Evolutionary conservation across 2,329 filamentous ascomycete genomes (phyloP).

Genomic region (Colletotrichum falcatum): DNA sequence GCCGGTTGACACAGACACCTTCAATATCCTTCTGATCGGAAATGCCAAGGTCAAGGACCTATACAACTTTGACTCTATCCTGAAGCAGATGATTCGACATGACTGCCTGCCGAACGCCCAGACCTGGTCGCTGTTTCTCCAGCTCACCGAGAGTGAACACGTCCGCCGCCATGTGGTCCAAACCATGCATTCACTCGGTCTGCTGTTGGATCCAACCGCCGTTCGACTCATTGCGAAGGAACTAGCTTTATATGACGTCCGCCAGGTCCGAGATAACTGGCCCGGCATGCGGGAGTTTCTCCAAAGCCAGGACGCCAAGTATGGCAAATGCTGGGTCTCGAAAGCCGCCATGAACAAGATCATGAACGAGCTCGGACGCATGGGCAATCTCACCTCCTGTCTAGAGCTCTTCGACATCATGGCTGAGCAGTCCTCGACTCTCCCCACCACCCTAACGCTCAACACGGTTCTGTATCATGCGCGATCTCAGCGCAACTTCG

Average conservation of each 20-base stretch:
- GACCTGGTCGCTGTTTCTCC: slow-evolving; percentile 63
- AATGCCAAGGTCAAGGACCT: slow-evolving; percentile 56
- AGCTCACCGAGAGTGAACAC: slow-evolving; percentile 70
- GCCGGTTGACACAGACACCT: slow-evolving; percentile 59
- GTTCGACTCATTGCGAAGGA: slow-evolving; percentile 54
- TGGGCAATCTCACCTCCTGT: slow-evolving; percentile 50
- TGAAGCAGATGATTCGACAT: slow-evolving; percentile 56
- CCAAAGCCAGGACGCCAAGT: slow-evolving; percentile 54
- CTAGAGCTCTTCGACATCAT: slow-evolving; percentile 46
- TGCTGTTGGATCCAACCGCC: slow-evolving; percentile 54
- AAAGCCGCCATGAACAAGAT: slow-evolving; percentile 52
- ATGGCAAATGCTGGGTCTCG: slow-evolving; percentile 61
- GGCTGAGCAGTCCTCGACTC: slow-evolving; percentile 20
- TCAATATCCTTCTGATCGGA: slow-evolving; percentile 60
- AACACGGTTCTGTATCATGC: slow-evolving; percentile 54
- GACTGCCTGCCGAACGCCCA: slow-evolving; percentile 56
- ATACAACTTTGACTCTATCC: slow-evolving; percentile 54
- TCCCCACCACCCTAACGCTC: slow-evolving; percentile 47
- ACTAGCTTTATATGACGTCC: slow-evolving; percentile 58
- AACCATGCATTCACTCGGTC: slow-evolving; percentile 59
- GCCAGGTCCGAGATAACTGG: slow-evolving; percentile 52
- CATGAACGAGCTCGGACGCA: slow-evolving; percentile 56
- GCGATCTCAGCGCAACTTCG: slow-evolving; percentile 46
- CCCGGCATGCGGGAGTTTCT: slow-evolving; percentile 55
- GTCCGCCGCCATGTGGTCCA: slow-evolving; percentile 59